phyloP scores from a whole-genome alignment of 306 rosid genomes.

The Castanopsis chinensis region DNA sequence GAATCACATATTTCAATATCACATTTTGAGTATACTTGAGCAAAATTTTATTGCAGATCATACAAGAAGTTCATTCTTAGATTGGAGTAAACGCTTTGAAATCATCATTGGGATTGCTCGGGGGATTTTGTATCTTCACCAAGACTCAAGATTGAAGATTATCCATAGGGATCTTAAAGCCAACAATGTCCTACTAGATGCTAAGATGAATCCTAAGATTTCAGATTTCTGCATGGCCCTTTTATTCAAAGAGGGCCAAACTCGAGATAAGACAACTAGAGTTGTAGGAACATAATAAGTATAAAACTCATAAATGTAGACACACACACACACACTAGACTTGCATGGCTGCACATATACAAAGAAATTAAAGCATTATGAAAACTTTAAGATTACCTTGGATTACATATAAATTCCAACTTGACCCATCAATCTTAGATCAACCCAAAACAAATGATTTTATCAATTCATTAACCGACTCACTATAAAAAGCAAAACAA shows the following conservation, averaged over 20 bases:
- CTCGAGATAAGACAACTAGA: neutral
- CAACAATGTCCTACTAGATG: neutral
- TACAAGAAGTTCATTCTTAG: neutral
- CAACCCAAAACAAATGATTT: too few species aligned
- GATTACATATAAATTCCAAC: too few species aligned
- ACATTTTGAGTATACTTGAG: too few species aligned
- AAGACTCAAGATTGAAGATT: neutral
- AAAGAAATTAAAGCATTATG: neutral
- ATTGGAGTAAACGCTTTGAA: neutral
- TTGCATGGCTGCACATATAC: too few species aligned
- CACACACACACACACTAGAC: too few species aligned
- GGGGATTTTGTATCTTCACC: slow-evolving; percentile 1
- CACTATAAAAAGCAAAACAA: too few species aligned
- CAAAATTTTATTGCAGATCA: neutral
- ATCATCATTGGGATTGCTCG: slow-evolving; percentile 2
- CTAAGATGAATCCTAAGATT: neutral
- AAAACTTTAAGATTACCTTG: neutral
- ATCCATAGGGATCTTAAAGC: neutral
- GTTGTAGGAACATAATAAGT: neutral
- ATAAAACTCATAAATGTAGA: too few species aligned
- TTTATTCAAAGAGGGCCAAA: neutral
- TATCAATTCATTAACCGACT: too few species aligned
- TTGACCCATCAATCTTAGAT: too few species aligned
- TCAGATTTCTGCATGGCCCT: neutral
- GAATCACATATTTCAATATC: too few species aligned